Conservation (phyloP, 768 basidiomycete genomes). For the Pholiota molesta region DNA sequence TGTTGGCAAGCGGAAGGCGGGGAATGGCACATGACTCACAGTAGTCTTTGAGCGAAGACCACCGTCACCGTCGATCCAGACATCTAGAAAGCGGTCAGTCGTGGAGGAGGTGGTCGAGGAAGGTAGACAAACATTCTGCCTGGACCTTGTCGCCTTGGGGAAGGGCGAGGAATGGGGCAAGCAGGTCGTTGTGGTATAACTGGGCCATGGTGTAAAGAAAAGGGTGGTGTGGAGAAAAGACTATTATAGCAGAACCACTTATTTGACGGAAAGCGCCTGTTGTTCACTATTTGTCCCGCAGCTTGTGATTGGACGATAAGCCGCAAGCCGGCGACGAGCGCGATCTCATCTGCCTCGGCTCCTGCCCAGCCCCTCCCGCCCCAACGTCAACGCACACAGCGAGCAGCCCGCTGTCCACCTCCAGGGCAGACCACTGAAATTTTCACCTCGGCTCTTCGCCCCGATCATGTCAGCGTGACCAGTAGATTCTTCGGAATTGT, state of each 20-base stretch:
- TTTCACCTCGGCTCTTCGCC: conserved; percentile 1
- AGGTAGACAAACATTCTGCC: conserved; percentile 75
- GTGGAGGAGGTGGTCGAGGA: conserved; percentile 10
- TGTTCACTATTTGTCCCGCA: conserved; percentile 33
- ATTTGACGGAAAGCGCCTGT: conserved; percentile 26
- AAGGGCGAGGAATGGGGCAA: conserved; percentile 87
- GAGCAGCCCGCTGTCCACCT: not conserved
- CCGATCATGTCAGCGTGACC: conserved; percentile 7
- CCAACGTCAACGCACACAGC: not conserved
- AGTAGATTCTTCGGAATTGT: not conserved
- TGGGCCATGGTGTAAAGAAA: conserved; percentile 35
- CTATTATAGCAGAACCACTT: conserved; percentile 20
- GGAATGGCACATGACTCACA: conserved; percentile 44
- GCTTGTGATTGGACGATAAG: conserved; percentile 50
- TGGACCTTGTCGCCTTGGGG: conserved; percentile 91
- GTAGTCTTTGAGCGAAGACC: conserved; percentile 97
- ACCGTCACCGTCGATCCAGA: conserved; percentile 97
- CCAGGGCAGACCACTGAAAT: not conserved
- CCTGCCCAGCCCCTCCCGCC: not conserved
- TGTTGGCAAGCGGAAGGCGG: conserved; percentile 11
- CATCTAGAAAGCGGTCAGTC: conserved; percentile 56
- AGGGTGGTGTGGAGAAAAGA: conserved; percentile 24
- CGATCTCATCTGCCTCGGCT: not conserved
- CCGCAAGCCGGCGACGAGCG: conserved; percentile 21
- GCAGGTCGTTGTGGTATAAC: conserved; percentile 78